These are phyloP conservation scores for Leccinum subrobustum DNA, from an alignment of 1,284 basidiomycete genomes.

Conservation along the genomic window DNA sequence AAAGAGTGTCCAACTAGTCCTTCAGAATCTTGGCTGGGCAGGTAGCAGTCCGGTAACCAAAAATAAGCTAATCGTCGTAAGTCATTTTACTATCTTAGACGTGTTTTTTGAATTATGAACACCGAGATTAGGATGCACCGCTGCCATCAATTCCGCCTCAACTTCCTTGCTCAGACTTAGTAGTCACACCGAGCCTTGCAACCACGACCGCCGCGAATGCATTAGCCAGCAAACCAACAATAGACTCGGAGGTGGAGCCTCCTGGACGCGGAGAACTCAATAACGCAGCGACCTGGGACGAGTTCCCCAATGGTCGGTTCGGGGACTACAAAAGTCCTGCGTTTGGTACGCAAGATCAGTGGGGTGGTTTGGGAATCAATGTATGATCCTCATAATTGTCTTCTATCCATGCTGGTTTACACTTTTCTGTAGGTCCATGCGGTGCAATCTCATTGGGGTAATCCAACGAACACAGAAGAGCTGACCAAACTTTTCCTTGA, in stretches of 20 bases:
- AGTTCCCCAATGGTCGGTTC: constrained; percentile 99
- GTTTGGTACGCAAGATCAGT: constrained; percentile 79
- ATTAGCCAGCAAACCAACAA: constrained; percentile 47
- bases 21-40: constrained; percentile 79
- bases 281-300: constrained; percentile 87
- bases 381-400: constrained; percentile 35
- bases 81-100: constrained; percentile 23
- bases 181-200: constrained; percentile 51
- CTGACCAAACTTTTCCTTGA: constrained; percentile 79
- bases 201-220: constrained; percentile 54
- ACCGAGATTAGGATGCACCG: constrained; percentile 40
- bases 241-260: constrained; percentile 46
- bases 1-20: constrained; percentile 88
- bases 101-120: constrained; percentile 6
- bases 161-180: constrained; percentile 39
- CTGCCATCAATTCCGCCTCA: constrained; percentile 25
- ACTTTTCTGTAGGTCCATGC: constrained; percentile 52
- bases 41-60: constrained; percentile 39
- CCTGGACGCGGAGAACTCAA: constrained; percentile 69
- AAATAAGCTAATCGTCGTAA: constrained; percentile 72
- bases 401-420: not conserved
- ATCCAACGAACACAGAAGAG: constrained; percentile 69
- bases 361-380: constrained; percentile 61
- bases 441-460: constrained; percentile 78
- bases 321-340: constrained; percentile 97